These are phyloP conservation scores for Hirsutella thompsonii DNA, from an alignment of 2,329 filamentous ascomycete species.

Conservation along the genomic window DNA sequence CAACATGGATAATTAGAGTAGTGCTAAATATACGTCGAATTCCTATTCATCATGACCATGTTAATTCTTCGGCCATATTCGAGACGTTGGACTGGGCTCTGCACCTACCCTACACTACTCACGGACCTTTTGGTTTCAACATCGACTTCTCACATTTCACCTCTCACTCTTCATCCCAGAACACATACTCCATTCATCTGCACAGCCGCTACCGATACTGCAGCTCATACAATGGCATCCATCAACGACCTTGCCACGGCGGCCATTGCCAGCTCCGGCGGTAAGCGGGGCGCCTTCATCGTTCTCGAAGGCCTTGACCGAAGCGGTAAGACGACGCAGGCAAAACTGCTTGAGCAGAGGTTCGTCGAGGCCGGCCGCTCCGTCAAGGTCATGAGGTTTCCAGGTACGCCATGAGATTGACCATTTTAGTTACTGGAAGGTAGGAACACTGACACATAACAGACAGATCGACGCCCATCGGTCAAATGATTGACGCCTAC, in stretches of 20 bases:
- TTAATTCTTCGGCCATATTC: no score
- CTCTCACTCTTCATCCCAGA: no score
- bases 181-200: no score
- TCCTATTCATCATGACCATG: no score
- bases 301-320: constrained; percentile 83
- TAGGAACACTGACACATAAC: not conserved
- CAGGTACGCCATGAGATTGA: constrained; percentile 28
- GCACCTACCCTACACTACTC: no score
- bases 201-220: no score
- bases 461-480: constrained; percentile 78
- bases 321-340: constrained; percentile 88
- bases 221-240: constrained; percentile 24
- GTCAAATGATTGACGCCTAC: constrained; percentile 76
- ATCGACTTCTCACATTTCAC: no score
- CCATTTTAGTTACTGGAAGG: not conserved
- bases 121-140: no score
- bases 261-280: constrained; percentile 9
- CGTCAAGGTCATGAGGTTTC: constrained; percentile 43
- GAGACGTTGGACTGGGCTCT: no score
- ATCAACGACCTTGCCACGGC: constrained; percentile 37
- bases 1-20: no score
- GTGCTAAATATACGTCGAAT: no score
- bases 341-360: constrained; percentile 49
- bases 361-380: constrained; percentile 34
- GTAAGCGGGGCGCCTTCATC: constrained; percentile 55